A percentile compares a stretch with the other conserved stretches of the same genome.
phyloP scores from a whole-genome alignment of 75 land plant genomes.

The Isoetes taiwanensis region DNA sequence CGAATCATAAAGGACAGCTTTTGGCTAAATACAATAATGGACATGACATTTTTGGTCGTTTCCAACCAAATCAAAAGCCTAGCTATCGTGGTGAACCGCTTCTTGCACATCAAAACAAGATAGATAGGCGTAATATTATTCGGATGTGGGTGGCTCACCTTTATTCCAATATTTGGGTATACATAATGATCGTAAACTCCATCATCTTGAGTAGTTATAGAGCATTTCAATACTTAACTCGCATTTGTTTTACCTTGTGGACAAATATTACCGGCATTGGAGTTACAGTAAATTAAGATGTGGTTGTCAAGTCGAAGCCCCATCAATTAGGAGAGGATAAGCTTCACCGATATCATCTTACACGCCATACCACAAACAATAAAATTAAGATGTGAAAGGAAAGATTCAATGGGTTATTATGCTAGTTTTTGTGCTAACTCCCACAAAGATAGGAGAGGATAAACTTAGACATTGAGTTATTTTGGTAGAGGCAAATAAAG shows the following conservation, averaged over 20 bases:
- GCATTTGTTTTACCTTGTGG: conserved; percentile 48
- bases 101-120: too few relatives aligned
- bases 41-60: too few relatives aligned
- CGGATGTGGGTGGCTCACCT: too few relatives aligned
- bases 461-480: too few relatives aligned
- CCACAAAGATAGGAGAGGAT: conserved; percentile 68
- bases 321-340: conserved; percentile 61
- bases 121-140: too few relatives aligned
- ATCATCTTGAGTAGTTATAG: conserved; percentile 51
- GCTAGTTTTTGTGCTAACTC: too few relatives aligned
- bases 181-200: conserved; percentile 46
- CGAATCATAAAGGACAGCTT: too few relatives aligned
- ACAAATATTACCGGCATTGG: conserved; percentile 95
- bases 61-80: too few relatives aligned
- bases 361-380: not conserved
- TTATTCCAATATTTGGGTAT: conserved; percentile 83
- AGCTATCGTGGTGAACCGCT: too few relatives aligned
- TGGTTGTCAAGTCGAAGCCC: conserved; percentile 91
- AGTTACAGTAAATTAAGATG: conserved; percentile 74
- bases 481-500: conserved; percentile 67
- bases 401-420: conserved; percentile 66
- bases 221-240: conserved; percentile 62
- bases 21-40: too few relatives aligned
- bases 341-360: conserved; percentile 56
- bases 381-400: not conserved